phyloP scores from a whole-genome alignment of 371 early-diverging fungal species.

The Mucor lusitanicus region DNA sequence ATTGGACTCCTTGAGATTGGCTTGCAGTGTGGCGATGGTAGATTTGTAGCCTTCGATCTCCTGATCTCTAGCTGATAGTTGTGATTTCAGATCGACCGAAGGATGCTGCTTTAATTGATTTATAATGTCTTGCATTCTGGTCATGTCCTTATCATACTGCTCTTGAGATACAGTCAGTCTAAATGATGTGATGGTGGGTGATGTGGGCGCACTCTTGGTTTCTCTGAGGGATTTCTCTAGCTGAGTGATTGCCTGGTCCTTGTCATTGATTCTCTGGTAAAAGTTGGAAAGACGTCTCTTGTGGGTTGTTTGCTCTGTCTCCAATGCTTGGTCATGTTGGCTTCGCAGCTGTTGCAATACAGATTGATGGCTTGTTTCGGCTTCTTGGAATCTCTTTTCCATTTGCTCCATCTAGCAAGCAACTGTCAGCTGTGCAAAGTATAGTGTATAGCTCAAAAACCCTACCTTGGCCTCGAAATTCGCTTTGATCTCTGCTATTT shows the following conservation, averaged over 20 bases:
- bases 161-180: background rate
- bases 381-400: constrained; percentile 15
- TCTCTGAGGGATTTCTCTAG: constrained; percentile 7
- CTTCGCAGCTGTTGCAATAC: constrained; percentile 12
- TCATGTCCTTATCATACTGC: constrained; percentile 1
- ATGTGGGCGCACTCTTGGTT: constrained; percentile 20
- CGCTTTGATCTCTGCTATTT: constrained; percentile 4
- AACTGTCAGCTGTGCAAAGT: background rate
- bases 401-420: background rate
- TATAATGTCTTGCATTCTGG: background rate
- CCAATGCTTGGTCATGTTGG: constrained; percentile 17
- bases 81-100: background rate
- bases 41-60: background rate
- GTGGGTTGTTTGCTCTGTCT: constrained; percentile 25
- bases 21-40: background rate
- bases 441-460: no score
- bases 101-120: background rate
- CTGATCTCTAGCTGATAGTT: constrained; percentile 1
- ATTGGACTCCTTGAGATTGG: constrained; percentile 1
- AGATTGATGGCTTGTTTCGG: constrained; percentile 16
- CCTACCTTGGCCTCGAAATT: background rate
- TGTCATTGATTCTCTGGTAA: constrained; percentile 22
- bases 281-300: constrained; percentile 24
- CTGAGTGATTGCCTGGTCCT: constrained; percentile 7
- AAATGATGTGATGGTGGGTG: constrained; percentile 10